Conservation (phyloP, 1,139 yeast species). For the Saccharomyces pastorianus region DNA sequence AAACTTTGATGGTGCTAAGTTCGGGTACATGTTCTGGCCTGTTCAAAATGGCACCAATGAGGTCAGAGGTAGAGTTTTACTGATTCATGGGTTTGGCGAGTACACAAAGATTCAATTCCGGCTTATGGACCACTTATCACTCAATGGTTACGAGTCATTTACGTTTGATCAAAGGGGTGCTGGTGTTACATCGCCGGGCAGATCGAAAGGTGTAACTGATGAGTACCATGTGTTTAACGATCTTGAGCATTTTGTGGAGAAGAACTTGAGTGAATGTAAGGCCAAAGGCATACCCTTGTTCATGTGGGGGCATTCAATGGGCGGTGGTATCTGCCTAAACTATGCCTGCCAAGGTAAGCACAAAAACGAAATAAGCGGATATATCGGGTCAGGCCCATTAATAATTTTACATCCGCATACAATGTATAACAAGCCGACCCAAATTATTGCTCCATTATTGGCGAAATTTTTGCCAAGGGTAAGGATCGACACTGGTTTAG, state of each 20-base stretch:
- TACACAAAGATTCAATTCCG: conserved; percentile 46
- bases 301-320: conserved; percentile 90
- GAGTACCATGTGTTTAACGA: conserved; percentile 60
- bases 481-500: conserved; percentile 50
- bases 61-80: conserved; percentile 39
- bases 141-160: conserved; percentile 62
- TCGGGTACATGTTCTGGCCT: conserved; percentile 27
- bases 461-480: conserved; percentile 45
- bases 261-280: conserved; percentile 31
- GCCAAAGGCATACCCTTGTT: conserved; percentile 37
- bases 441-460: conserved; percentile 41
- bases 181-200: conserved; percentile 62
- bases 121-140: conserved; percentile 50
- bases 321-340: conserved; percentile 75
- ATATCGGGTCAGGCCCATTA: conserved; percentile 61
- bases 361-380: conserved; percentile 46
- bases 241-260: conserved; percentile 48
- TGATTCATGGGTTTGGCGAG: conserved; percentile 81
- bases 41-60: conserved; percentile 4
- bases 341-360: conserved; percentile 63
- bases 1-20: conserved; percentile 24
- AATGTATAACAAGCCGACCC: conserved; percentile 45
- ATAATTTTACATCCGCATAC: conserved; percentile 52
- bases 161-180: conserved; percentile 86
- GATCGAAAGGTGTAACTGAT: conserved; percentile 55